These are phyloP conservation scores for Nigrospora osmanthi DNA, from an alignment of 2,329 filamentous ascomycete species.

Conservation along the genomic window DNA sequence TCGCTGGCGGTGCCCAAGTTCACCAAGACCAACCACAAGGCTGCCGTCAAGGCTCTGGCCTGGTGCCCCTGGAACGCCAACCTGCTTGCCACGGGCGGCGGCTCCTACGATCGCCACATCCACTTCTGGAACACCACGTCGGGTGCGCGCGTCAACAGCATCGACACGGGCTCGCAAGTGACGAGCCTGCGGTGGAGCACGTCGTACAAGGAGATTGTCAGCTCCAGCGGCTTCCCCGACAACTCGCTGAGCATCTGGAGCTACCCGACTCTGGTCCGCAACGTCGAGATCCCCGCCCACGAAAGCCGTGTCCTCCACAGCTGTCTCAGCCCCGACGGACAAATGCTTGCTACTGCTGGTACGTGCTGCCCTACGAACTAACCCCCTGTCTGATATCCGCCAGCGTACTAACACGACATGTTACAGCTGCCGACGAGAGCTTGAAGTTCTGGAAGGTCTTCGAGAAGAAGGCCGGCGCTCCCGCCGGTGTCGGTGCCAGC, in stretches of 20 bases:
- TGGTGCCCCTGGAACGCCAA: constrained; percentile 99
- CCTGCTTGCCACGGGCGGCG: constrained; percentile 90
- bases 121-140: constrained; percentile 99
- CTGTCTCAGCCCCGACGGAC: constrained; percentile 92
- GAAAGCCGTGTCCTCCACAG: constrained; percentile 96
- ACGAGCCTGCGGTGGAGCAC: constrained; percentile 95
- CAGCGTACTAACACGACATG: constrained; percentile 15
- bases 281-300: constrained; percentile 95
- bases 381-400: too few relatives aligned
- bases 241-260: constrained; percentile 99
- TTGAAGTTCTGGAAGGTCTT: constrained; percentile 99
- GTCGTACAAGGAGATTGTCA: constrained; percentile 95
- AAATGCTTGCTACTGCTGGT: constrained; percentile 93
- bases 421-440: constrained; percentile 78
- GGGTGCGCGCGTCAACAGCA: constrained; percentile 95
- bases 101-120: constrained; percentile 94
- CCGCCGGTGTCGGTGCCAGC: constrained; percentile 55
- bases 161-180: constrained; percentile 96
- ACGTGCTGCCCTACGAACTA: constrained; percentile 23
- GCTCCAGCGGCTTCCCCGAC: constrained; percentile 96
- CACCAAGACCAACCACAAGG: constrained; percentile 99
- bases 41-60: constrained; percentile 92
- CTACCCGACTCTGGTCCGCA: constrained; percentile 94
- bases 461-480: constrained; percentile 86
- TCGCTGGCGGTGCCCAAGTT: constrained; percentile 93